These are phyloP conservation scores for Fusarium poae DNA, from an alignment of 2,329 filamentous ascomycete genomes.

Conservation along the genomic window DNA sequence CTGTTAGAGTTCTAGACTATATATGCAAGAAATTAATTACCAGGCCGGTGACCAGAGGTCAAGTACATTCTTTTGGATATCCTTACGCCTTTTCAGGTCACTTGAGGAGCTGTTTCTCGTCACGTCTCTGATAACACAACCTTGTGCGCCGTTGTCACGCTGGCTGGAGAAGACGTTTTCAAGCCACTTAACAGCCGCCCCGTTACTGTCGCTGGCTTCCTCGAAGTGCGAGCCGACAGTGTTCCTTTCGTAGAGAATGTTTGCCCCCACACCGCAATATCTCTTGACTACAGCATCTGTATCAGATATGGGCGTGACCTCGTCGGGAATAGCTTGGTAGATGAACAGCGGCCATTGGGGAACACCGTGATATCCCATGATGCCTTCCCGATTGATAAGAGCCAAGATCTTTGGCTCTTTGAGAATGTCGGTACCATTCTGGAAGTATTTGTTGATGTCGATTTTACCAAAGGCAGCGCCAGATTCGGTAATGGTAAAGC, in stretches of 20 bases:
- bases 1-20: too few relatives aligned
- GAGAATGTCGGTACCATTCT: conserved; percentile 13
- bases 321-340: conserved; percentile 39
- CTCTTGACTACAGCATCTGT: conserved; percentile 38
- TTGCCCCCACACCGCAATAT: conserved; percentile 38
- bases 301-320: conserved; percentile 30
- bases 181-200: conserved; percentile 31
- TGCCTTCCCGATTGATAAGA: conserved; percentile 36
- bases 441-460: conserved; percentile 38
- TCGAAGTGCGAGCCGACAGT: conserved; percentile 25
- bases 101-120: conserved; percentile 29
- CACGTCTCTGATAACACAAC: conserved; percentile 38
- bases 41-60: conserved; percentile 31
- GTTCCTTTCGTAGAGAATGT: conserved; percentile 42
- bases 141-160: conserved; percentile 11
- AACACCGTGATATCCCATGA: conserved; percentile 44
- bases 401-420: conserved; percentile 9
- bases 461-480: conserved; percentile 15
- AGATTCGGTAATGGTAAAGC: conserved; percentile 20
- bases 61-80: conserved; percentile 17
- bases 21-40: background rate
- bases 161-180: conserved; percentile 3
- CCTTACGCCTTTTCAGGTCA: conserved; percentile 9
- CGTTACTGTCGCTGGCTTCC: conserved; percentile 12
- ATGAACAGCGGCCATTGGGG: conserved; percentile 41